Evolutionary conservation across 768 basidiomycete genomes (phyloP).

Genomic region (Suillus bovinus): DNA sequence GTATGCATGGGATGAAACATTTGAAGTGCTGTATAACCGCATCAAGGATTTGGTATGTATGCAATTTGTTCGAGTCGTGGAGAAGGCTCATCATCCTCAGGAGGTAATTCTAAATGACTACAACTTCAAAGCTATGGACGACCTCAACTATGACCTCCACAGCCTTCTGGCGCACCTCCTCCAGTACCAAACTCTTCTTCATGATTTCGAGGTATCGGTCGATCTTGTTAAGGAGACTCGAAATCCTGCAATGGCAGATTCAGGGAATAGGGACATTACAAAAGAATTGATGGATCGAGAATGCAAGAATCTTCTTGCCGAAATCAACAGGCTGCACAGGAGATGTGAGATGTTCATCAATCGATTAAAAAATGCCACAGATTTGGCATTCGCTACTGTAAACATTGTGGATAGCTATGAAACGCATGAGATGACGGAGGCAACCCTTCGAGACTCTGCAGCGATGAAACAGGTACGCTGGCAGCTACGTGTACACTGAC

Average conservation of each 20-base stretch:
- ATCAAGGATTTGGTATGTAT: constrained; percentile 46
- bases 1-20: constrained; percentile 55
- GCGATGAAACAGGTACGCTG: constrained; percentile 35
- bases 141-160: constrained; percentile 53
- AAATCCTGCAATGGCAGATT: constrained; percentile 40
- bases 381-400: constrained; percentile 54
- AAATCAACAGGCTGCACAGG: constrained; percentile 40
- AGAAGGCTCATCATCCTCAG: neutral
- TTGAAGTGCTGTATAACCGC: constrained; percentile 46
- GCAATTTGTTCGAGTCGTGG: constrained; percentile 15
- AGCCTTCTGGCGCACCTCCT: constrained; percentile 51
- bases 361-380: constrained; percentile 34
- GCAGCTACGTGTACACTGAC: neutral
- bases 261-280: neutral
- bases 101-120: constrained; percentile 32
- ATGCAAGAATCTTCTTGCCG: constrained; percentile 35
- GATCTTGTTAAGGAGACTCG: constrained; percentile 43
- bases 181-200: constrained; percentile 48
- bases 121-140: constrained; percentile 44
- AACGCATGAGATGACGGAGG: constrained; percentile 45
- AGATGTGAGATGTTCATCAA: constrained; percentile 28
- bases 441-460: constrained; percentile 42
- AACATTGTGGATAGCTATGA: constrained; percentile 57
- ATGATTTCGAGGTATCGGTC: constrained; percentile 49
- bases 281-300: constrained; percentile 18